phyloP scores from a whole-genome alignment of 2,329 filamentous ascomycete genomes.

The Mycocentrospora acerina region DNA sequence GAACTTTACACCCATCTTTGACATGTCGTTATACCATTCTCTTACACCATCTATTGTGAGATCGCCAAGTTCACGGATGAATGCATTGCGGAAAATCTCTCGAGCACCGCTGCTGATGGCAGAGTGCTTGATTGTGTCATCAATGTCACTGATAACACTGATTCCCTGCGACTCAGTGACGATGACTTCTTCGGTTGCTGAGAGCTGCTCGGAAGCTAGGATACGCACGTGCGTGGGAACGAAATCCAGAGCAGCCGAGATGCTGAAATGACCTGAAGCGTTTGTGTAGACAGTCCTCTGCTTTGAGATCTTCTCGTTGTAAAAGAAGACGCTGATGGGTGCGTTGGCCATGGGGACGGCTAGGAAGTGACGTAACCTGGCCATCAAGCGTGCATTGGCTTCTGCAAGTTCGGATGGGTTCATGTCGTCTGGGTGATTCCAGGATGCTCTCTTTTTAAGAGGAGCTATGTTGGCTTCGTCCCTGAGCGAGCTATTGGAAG shows the following conservation, averaged over 20 bases:
- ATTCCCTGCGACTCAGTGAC: constrained; percentile 78
- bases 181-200: constrained; percentile 74
- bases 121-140: constrained; percentile 95
- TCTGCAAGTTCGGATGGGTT: constrained; percentile 72
- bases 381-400: constrained; percentile 86
- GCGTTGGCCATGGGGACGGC: constrained; percentile 75
- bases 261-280: constrained; percentile 82
- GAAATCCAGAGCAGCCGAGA: constrained; percentile 82
- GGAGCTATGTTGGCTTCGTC: constrained; percentile 36
- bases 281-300: constrained; percentile 85
- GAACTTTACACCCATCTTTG: constrained; percentile 78
- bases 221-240: constrained; percentile 87
- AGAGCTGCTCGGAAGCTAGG: constrained; percentile 81
- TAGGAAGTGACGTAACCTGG: constrained; percentile 84
- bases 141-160: constrained; percentile 94
- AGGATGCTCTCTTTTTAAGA: constrained; percentile 52
- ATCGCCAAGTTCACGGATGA: constrained; percentile 80
- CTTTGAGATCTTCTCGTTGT: constrained; percentile 79
- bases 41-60: constrained; percentile 82
- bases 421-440: constrained; percentile 62
- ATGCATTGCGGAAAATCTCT: constrained; percentile 95
- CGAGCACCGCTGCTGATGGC: constrained; percentile 84
- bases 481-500: constrained; percentile 29
- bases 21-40: constrained; percentile 83
- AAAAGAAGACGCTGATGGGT: constrained; percentile 92